Conservation (phyloP, 805 yeast species). For the Yamadazyma paraphyllophila region DNA sequence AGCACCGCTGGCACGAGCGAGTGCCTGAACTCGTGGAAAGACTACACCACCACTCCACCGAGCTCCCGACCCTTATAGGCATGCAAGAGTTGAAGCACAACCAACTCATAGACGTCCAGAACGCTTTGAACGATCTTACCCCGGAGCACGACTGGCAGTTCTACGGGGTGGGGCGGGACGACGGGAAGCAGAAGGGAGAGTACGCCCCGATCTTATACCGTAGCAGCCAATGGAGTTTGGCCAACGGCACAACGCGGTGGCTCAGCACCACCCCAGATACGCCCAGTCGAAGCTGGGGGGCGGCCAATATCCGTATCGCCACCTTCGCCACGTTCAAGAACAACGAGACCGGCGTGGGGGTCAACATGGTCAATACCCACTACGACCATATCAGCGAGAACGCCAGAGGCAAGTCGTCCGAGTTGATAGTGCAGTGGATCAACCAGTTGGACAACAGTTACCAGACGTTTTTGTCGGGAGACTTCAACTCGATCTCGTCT, state of each 20-base stretch:
- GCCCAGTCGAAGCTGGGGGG: conserved; percentile 44
- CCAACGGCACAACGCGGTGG: conserved; percentile 48
- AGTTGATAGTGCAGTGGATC: conserved; percentile 42
- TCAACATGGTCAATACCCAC: conserved; percentile 47
- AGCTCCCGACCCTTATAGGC: conserved; percentile 35
- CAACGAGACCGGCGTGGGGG: conserved; percentile 12
- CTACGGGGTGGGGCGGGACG: conserved; percentile 50
- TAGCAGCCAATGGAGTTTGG: conserved; percentile 33
- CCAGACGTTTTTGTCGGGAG: conserved; percentile 51
- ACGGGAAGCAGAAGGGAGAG: conserved; percentile 52
- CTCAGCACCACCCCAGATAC: conserved; percentile 50
- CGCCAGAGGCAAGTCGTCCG: conserved; percentile 47
- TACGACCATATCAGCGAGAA: conserved; percentile 47
- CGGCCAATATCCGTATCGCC: conserved; percentile 38
- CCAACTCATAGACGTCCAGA: conserved; percentile 35
- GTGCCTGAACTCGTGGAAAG: conserved; percentile 28
- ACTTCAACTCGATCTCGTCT: conserved; percentile 45
- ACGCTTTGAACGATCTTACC: conserved; percentile 35
- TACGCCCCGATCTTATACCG: conserved; percentile 48
- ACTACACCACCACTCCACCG: not conserved
- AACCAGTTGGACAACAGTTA: conserved; percentile 25
- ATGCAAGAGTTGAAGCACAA: conserved; percentile 39
- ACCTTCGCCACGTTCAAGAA: conserved; percentile 33
- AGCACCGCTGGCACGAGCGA: conserved; percentile 45
- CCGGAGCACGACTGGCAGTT: conserved; percentile 33